Percentiles rank a stretch among this genome's conserved stretches.
phyloP scores from a whole-genome alignment of 805 yeast genomes.

The Lipomyces starkeyi region DNA sequence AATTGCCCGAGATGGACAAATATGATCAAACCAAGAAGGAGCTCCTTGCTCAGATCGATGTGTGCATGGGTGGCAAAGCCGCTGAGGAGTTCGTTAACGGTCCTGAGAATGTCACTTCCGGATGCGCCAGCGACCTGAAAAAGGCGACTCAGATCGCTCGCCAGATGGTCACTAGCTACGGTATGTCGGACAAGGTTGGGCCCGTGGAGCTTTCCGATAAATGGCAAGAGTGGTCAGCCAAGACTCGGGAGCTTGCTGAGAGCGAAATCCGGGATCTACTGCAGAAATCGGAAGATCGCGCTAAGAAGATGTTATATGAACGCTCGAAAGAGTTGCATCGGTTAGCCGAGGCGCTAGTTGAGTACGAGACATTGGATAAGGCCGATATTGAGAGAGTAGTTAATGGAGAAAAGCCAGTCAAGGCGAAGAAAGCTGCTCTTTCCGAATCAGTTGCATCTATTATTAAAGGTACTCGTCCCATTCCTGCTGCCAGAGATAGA shows the following conservation, averaged over 20 bases:
- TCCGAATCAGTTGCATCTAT: slow-evolving; percentile 2
- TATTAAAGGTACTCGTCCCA: slow-evolving; percentile 1
- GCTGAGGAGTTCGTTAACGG: slow-evolving; percentile 96
- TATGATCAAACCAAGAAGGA: slow-evolving; percentile 89
- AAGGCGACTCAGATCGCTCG: slow-evolving; percentile 92
- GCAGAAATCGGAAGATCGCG: slow-evolving; percentile 77
- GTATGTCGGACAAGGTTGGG: slow-evolving; percentile 94
- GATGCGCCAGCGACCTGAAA: slow-evolving; percentile 90
- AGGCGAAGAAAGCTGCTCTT: slow-evolving; percentile 5
- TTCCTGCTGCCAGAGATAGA: slow-evolving; percentile 2
- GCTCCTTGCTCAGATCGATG: slow-evolving; percentile 90
- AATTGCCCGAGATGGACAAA: slow-evolving; percentile 97
- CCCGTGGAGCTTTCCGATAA: slow-evolving; percentile 88
- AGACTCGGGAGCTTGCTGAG: slow-evolving; percentile 87
- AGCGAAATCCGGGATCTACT: slow-evolving; percentile 82
- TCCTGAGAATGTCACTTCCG: slow-evolving; percentile 88
- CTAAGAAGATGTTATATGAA: slow-evolving; percentile 68
- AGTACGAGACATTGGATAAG: slow-evolving; percentile 91
- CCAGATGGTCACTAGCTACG: slow-evolving; percentile 95
- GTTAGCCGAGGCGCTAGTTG: slow-evolving; percentile 89
- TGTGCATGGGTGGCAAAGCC: slow-evolving; percentile 98
- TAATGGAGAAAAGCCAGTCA: slow-evolving; percentile 64
- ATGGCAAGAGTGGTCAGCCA: slow-evolving; percentile 95
- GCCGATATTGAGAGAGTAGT: slow-evolving; percentile 89
- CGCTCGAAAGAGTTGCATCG: slow-evolving; percentile 75